Conservation (phyloP, 805 yeast species). For the Schwanniomyces vanrijiae region DNA sequence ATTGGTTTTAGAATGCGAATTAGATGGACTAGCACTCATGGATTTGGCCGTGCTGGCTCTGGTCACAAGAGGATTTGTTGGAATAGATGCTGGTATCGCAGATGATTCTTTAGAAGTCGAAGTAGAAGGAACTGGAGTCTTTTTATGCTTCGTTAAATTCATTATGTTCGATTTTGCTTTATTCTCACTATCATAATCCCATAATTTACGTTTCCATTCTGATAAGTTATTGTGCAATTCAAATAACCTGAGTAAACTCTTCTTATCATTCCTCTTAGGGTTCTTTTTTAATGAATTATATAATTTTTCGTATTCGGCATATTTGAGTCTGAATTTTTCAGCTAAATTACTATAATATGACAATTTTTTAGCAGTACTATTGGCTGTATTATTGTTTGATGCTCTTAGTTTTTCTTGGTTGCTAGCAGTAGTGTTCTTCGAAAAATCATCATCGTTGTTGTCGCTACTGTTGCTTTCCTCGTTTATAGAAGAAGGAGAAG, state of each 20-base stretch:
- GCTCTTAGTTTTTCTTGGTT: neutral
- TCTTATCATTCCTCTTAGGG: constrained; percentile 12
- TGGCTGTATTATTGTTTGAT: neutral
- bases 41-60: neutral
- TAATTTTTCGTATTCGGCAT: constrained; percentile 49
- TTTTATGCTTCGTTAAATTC: constrained; percentile 40
- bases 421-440: neutral
- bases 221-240: constrained; percentile 52
- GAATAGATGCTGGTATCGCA: neutral
- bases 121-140: constrained; percentile 6
- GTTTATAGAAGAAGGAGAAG: constrained; percentile 39
- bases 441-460: neutral
- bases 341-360: constrained; percentile 47
- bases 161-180: constrained; percentile 32
- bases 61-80: neutral
- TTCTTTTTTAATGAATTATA: constrained; percentile 28
- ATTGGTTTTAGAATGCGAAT: neutral
- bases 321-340: constrained; percentile 44
- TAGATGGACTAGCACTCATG: neutral
- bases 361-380: constrained; percentile 12
- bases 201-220: constrained; percentile 55
- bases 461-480: constrained; percentile 18
- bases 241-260: constrained; percentile 38
- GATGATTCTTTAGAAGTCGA: neutral
- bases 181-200: constrained; percentile 44